Evolutionary conservation across 1,139 yeast genomes (phyloP).

Genomic region (Kodamaea sp.): DNA sequence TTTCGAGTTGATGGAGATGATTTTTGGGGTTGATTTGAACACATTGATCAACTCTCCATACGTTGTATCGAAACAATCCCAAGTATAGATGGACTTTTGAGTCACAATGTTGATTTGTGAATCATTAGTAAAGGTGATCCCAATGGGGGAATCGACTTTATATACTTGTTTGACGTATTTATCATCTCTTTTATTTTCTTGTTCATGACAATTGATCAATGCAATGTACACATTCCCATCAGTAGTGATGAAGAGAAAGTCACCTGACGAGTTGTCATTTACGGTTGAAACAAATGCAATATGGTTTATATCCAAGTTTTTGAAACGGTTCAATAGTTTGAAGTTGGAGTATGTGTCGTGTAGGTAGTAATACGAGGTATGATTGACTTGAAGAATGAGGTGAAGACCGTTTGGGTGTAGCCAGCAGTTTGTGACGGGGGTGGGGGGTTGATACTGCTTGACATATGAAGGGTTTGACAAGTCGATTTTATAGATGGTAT

Average conservation of each 20-base stretch:
- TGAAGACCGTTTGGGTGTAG: constrained; percentile 38
- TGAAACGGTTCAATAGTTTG: constrained; percentile 32
- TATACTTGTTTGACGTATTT: constrained; percentile 31
- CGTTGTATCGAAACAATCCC: constrained; percentile 37
- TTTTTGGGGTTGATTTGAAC: constrained; percentile 21
- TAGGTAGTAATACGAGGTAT: constrained; percentile 27
- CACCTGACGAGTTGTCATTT: constrained; percentile 23
- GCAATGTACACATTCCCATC: constrained; percentile 32
- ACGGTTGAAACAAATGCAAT: constrained; percentile 18
- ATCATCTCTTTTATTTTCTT: constrained; percentile 37
- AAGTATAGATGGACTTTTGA: constrained; percentile 19
- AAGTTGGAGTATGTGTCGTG: constrained; percentile 30
- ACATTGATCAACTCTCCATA: constrained; percentile 28
- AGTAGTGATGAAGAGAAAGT: constrained; percentile 27
- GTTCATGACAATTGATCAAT: constrained; percentile 24
- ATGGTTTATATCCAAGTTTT: constrained; percentile 24
- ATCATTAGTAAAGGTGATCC: constrained; percentile 22
- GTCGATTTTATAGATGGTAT: constrained; percentile 29
- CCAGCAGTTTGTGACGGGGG: constrained; percentile 34
- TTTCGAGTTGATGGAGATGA: constrained; percentile 1
- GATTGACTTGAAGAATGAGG: constrained; percentile 29
- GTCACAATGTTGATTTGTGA: constrained; percentile 36
- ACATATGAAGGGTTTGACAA: constrained; percentile 38
- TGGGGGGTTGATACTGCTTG: constrained; percentile 24
- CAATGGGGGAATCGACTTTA: constrained; percentile 16